These are phyloP conservation scores for Nicotiana paniculata DNA, from an alignment of 257 asterid genomes.

Conservation along the genomic window DNA sequence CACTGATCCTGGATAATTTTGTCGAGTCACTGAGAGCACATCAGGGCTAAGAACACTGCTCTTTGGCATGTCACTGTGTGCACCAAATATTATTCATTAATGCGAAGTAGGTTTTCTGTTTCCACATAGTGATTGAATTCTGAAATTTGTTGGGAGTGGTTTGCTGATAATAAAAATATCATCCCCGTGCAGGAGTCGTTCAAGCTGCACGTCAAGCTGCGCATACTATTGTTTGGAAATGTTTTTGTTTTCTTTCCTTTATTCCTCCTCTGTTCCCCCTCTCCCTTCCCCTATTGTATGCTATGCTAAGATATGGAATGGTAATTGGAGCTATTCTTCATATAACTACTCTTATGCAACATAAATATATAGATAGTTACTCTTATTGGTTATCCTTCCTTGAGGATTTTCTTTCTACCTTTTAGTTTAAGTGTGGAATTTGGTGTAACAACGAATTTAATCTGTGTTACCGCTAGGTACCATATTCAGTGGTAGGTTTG, in stretches of 20 bases:
- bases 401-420: neutral
- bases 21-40: constrained; percentile 60
- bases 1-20: constrained; percentile 69
- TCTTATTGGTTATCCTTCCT: neutral
- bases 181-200: neutral
- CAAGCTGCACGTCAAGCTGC: neutral
- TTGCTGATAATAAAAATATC: neutral
- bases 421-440: neutral
- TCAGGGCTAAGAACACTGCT: constrained; percentile 11
- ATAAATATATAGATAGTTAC: neutral
- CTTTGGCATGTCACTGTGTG: neutral
- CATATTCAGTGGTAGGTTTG: neutral
- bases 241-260: neutral
- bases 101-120: neutral
- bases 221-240: neutral
- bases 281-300: neutral
- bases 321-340: neutral
- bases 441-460: neutral
- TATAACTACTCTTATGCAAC: neutral
- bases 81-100: neutral
- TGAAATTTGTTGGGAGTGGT: neutral
- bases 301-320: neutral
- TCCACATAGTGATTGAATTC: neutral
- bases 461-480: too few relatives aligned
- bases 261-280: neutral